A percentile compares a stretch with the other conserved stretches of the same genome.
Conservation (phyloP, 1,284 basidiomycete genomes). For the Hypsizygus ulmarius region DNA sequence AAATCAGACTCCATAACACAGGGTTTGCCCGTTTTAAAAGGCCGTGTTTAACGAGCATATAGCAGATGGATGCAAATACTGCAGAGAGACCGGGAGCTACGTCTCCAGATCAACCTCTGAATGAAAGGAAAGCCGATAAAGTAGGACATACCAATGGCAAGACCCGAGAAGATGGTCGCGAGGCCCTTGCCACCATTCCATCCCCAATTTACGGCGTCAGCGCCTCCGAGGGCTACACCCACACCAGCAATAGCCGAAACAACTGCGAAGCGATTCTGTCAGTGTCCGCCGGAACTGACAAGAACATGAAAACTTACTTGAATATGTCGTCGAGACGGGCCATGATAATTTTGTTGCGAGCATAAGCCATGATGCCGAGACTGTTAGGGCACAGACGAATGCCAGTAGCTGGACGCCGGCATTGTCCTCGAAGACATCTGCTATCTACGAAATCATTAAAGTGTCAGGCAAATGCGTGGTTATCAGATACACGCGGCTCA, state of each 20-base stretch:
- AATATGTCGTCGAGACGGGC: constrained; percentile 31
- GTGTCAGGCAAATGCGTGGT: not conserved
- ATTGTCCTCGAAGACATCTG: constrained; percentile 23
- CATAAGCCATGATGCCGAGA: constrained; percentile 27
- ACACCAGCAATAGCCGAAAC: constrained; percentile 28
- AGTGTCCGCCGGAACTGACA: no score
- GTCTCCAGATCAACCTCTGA: not conserved
- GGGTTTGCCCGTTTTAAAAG: constrained; percentile 24
- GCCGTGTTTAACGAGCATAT: constrained; percentile 25
- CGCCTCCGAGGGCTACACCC: constrained; percentile 27
- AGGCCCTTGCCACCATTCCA: constrained; percentile 30
- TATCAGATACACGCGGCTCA: constrained; percentile 6
- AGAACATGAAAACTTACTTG: constrained; percentile 13
- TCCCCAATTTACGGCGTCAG: constrained; percentile 27
- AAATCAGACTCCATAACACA: constrained; percentile 20
- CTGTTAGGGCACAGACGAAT: constrained; percentile 25
- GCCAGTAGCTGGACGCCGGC: constrained; percentile 30
- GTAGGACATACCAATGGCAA: constrained; percentile 20
- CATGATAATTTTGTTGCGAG: constrained; percentile 26
- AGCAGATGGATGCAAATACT: constrained; percentile 25
- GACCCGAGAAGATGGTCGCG: constrained; percentile 28
- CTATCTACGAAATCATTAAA: constrained; percentile 8
- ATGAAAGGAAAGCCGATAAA: not conserved
- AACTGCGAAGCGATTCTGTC: constrained; percentile 11
- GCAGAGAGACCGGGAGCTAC: constrained; percentile 25